A percentile compares a stretch with the other conserved stretches of the same genome.
Evolutionary conservation across 345 rosid species (phyloP).

Genomic region (Xanthoceras sorbifolium): DNA sequence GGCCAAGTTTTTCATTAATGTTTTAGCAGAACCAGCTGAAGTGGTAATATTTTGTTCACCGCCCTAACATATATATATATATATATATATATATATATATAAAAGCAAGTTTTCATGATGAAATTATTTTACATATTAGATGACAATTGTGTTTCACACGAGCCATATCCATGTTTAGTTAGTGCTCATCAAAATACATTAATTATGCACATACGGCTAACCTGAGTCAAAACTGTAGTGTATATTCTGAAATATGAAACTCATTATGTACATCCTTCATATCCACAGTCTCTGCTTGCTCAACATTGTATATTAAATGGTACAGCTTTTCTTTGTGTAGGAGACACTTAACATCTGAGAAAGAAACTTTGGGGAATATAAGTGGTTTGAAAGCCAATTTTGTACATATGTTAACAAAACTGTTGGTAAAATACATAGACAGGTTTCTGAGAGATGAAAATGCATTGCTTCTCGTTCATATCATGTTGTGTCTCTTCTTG

Average conservation of each 20-base stretch:
- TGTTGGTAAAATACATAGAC: no score
- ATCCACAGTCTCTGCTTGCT: no score
- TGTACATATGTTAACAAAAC: no score
- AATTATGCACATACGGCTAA: not conserved
- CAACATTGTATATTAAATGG: no score
- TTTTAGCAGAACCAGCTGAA: constrained; percentile 96
- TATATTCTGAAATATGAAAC: no score
- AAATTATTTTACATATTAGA: not conserved
- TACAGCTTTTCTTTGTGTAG: no score
- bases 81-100: no score
- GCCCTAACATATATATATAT: not conserved
- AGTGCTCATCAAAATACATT: not conserved
- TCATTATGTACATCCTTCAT: no score
- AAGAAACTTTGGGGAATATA: no score
- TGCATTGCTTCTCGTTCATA: not conserved
- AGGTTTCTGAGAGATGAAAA: not conserved
- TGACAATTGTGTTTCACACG: not conserved
- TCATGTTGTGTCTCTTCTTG: not conserved
- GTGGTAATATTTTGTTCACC: constrained; percentile 56
- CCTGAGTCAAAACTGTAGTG: no score
- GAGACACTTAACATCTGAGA: no score
- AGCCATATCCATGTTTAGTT: not conserved
- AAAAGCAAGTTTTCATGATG: constrained; percentile 1
- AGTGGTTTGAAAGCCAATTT: no score
- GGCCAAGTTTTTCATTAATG: constrained; percentile 98